Base-by-base conservation (phyloP, 176 grass and related monocot species). In the Oryza nivara region DNA sequence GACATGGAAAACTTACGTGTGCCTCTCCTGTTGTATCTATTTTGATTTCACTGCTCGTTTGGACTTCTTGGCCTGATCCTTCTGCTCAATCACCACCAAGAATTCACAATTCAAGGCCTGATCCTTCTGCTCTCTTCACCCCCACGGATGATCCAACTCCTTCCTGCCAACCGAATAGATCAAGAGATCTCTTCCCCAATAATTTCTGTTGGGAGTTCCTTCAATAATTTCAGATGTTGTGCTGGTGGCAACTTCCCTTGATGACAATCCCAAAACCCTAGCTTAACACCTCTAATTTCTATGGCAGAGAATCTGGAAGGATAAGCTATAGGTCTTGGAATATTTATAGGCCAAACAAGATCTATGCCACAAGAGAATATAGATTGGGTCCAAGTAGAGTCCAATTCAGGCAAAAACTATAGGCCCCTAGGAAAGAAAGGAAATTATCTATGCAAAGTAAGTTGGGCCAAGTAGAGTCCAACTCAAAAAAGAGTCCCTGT, bases 341-440 rank as follows among this genome's bases (percentile, higher is more conserved):
- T 85, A 81, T 85, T 85, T 89, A 72, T 85, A 85, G 78, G 30
- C 72, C 23, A 76, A 38, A 58, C 9, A 23, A 4, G 32, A 25
- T 60, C 4, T 23, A 47, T 7, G 23, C 16, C 16, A 17, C 51
- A 44, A 69, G 9, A 63, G 5, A 13, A 47, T 1, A 16, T 26
- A 36, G 0, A 16, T 26, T 89, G 65, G 82, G n/a, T 74, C 47
- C 80, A 88, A 73, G 46, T 9, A 88, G 32, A 81, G 76, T 75
- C 52, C 52, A 19, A 56, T 17, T 5, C 17, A 56, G 2, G 6
- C 4, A 19, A 58, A 20, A 58, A 6, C 1, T 20, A 58, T n/a
- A 6, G 7, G 40, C 6, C 40, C 40, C 40, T 58, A 8, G 16
- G 16, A 52, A 52, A 58, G 54, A n/a, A 58, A 58, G 6, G 19